Conservation (phyloP, 805 yeast genomes). For the Candida boidinii region DNA sequence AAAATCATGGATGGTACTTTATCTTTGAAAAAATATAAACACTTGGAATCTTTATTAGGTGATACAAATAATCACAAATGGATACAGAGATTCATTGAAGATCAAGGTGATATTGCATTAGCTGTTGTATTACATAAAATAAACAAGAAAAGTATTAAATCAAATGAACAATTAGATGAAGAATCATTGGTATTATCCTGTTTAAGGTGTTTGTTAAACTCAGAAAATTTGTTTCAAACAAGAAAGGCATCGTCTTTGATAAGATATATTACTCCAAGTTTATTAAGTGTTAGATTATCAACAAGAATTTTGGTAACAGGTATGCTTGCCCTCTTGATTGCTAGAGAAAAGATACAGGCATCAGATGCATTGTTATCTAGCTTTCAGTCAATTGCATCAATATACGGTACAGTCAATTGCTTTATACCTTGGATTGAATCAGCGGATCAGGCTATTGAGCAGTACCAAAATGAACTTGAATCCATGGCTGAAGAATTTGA, state of each 20-base stretch:
- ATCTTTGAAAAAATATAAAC: slow-evolving; percentile 29
- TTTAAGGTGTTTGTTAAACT: slow-evolving; percentile 63
- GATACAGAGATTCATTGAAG: slow-evolving; percentile 69
- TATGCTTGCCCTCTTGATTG: slow-evolving; percentile 45
- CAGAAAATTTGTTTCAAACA: too few species aligned
- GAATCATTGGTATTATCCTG: slow-evolving; percentile 76
- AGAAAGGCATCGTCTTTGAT: slow-evolving; percentile 50
- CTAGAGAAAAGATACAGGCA: slow-evolving; percentile 11
- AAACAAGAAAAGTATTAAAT: slow-evolving; percentile 28
- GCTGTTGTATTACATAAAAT: slow-evolving; percentile 57
- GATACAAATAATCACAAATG: slow-evolving; percentile 32
- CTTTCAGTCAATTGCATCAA: too few species aligned
- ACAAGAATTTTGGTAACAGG: slow-evolving; percentile 81
- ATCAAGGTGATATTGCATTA: slow-evolving; percentile 76
- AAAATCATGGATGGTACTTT: slow-evolving; percentile 30
- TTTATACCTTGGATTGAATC: not conserved
- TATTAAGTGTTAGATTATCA: slow-evolving; percentile 63
- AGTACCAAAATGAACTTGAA: not conserved
- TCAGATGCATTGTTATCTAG: too few species aligned
- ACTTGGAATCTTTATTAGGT: slow-evolving; percentile 15
- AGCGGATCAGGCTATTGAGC: not conserved
- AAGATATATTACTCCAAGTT: slow-evolving; percentile 60
- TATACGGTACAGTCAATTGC: not conserved
- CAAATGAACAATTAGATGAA: slow-evolving; percentile 46
- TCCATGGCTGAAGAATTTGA: not conserved